Evolutionary conservation across 1,139 yeast species (phyloP), one percentile per base, ranked within the genome.

Genomic region (Kluyveromyces marxianus): DNA sequence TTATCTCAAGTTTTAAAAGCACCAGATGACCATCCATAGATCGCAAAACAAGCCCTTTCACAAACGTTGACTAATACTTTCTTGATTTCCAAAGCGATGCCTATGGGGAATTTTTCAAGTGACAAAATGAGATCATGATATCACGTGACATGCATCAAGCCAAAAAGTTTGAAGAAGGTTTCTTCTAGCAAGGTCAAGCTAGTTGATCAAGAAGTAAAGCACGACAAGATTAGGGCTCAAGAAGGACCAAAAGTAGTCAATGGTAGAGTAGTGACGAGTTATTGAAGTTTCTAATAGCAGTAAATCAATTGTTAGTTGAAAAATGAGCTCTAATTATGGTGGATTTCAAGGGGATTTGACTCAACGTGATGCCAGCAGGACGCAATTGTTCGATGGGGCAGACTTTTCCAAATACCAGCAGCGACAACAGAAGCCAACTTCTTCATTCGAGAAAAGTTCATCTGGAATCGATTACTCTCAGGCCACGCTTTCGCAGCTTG

Each of bases 401-500:
- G 48, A 52, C 34, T 49, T 40, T 30, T 46, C 48, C 3, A 39
- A 41, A n/a, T 28, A 36, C n/a, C 44, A 41, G n/a, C 44, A 41
- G 27, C 25, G 4, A 8, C 39, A 25, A 21, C 28, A 10, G 7
- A 43, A 45, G 8, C 47, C 59, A 32, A 44, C 52, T 26, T 59
- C 63, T 35, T 57, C 63, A 25, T 58, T 56, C 41, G 58, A 48
- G n/a, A 52, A 48, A 33, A 45, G 41, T 14, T 37, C 44, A 8
- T 44, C 45, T 6, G 52, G 45, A 33, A 42, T 62, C 7, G 65
- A 60, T 44, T 59, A 59, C 45, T 58, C 64, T 4, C 65, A 86
- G 45, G 74, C 79, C 49, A 73, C 81, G 58, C 71, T 83, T 69
- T 79, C 88, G 41, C 75, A 74, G 48, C 68, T 89, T 44, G 97